These are phyloP conservation scores for Chionographis japonica DNA, from an alignment of 106 monocot genomes.

Conservation along the genomic window DNA sequence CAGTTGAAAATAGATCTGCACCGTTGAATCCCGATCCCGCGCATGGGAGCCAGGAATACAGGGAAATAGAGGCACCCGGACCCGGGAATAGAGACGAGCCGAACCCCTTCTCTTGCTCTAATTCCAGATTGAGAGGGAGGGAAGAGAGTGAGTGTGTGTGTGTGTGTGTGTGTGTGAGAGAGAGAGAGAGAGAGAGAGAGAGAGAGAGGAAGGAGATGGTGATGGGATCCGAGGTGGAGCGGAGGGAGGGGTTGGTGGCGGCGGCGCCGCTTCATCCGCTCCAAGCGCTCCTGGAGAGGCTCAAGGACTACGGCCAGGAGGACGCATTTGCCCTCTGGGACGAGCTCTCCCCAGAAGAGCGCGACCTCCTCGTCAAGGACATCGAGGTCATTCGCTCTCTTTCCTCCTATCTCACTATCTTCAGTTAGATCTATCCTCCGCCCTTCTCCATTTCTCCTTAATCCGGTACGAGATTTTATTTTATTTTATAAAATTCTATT, in stretches of 20 bases:
- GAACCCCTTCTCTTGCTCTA: too few relatives aligned
- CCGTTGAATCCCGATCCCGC: too few relatives aligned
- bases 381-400: conserved; percentile 44
- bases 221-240: conserved; percentile 40
- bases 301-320: conserved; percentile 98
- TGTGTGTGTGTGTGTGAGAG: too few relatives aligned
- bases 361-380: conserved; percentile 62
- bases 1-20: too few relatives aligned
- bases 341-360: conserved; percentile 76
- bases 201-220: conserved; percentile 39
- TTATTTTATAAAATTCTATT: too few relatives aligned
- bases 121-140: too few relatives aligned
- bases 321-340: conserved; percentile 88
- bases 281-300: conserved; percentile 76
- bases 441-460: background rate
- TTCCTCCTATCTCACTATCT: too few relatives aligned
- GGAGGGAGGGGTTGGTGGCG: conserved; percentile 16
- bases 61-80: too few relatives aligned
- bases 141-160: too few relatives aligned
- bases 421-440: background rate
- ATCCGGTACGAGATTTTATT: background rate
- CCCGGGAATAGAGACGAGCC: too few relatives aligned
- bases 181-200: too few relatives aligned
- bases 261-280: conserved; percentile 42
- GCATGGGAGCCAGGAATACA: too few relatives aligned